Percentiles rank a stretch among this genome's conserved stretches.
Conservation (phyloP, 2,329 filamentous ascomycete species). For the Microascus cirrosus region DNA sequence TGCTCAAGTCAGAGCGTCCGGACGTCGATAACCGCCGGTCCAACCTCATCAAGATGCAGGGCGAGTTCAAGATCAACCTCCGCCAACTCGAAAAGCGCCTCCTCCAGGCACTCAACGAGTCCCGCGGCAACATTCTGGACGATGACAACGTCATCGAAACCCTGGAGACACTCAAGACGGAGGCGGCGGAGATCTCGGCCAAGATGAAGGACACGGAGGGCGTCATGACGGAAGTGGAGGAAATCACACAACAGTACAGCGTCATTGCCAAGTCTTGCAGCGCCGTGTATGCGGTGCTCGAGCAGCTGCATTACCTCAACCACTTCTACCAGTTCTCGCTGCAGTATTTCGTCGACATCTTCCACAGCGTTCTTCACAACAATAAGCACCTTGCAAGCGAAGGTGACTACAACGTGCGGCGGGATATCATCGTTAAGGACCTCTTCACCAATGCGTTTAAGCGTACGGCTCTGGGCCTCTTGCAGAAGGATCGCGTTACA, state of each 20-base stretch:
- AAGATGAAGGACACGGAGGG: constrained; percentile 97
- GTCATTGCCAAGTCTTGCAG: constrained; percentile 91
- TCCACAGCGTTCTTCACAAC: constrained; percentile 77
- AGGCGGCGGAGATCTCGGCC: constrained; percentile 87
- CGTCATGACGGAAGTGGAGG: constrained; percentile 95
- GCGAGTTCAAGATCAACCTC: constrained; percentile 97
- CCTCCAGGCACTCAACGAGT: constrained; percentile 91
- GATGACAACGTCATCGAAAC: constrained; percentile 98
- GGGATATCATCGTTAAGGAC: constrained; percentile 83
- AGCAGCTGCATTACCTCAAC: constrained; percentile 95
- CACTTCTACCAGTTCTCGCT: constrained; percentile 99
- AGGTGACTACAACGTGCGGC: constrained; percentile 65
- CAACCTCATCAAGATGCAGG: constrained; percentile 96
- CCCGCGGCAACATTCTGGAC: constrained; percentile 92
- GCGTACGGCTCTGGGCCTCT: constrained; percentile 80
- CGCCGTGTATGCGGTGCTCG: constrained; percentile 90
- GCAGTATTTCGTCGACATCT: constrained; percentile 96
- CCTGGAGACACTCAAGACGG: constrained; percentile 92
- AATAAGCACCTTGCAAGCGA: constrained; percentile 63
- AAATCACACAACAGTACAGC: constrained; percentile 88
- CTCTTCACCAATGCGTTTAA: constrained; percentile 88
- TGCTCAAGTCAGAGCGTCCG: constrained; percentile 91
- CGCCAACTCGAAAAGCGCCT: constrained; percentile 90
- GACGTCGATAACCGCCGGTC: constrained; percentile 94
- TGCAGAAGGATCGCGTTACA: constrained; percentile 91